Conservation (phyloP, 192 early-diverging fungal genomes). For the Coemansia sp. region DNA sequence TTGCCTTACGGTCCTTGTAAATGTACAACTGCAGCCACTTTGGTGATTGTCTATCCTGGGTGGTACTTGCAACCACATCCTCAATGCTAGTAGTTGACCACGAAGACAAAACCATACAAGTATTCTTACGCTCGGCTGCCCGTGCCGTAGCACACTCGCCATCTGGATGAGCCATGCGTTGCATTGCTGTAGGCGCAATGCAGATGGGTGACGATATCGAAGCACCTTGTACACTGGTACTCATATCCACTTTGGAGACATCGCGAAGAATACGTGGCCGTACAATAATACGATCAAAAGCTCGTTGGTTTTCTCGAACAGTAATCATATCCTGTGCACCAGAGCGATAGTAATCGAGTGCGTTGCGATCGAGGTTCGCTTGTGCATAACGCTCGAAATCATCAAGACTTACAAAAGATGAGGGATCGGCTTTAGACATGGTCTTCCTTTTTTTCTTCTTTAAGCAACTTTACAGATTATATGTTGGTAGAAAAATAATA, state of each 20-base stretch:
- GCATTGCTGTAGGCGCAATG: slow-evolving; percentile 79
- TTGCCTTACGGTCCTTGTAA: slow-evolving; percentile 66
- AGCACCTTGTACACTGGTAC: slow-evolving; percentile 59
- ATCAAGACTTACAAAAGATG: slow-evolving; percentile 39
- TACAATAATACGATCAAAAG: slow-evolving; percentile 47
- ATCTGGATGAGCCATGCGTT: slow-evolving; percentile 65
- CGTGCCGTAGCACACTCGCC: slow-evolving; percentile 65
- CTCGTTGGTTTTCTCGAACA: slow-evolving; percentile 43
- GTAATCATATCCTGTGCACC: slow-evolving; percentile 57
- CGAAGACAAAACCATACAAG: slow-evolving; percentile 59
- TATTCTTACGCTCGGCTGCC: slow-evolving; percentile 37
- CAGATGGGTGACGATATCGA: slow-evolving; percentile 65
- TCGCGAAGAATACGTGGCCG: slow-evolving; percentile 70
- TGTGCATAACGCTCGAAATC: slow-evolving; percentile 48
- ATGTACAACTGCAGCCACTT: slow-evolving; percentile 81
- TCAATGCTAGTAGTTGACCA: slow-evolving; percentile 66
- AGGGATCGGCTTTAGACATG: slow-evolving; percentile 1
- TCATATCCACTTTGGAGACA: slow-evolving; percentile 61
- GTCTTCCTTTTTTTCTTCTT: slow-evolving; percentile 1
- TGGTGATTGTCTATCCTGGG: slow-evolving; percentile 9
- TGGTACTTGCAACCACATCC: slow-evolving; percentile 53
- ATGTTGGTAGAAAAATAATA: neutral
- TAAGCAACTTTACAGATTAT: no score
- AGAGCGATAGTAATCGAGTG: slow-evolving; percentile 55
- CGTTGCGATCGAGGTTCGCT: slow-evolving; percentile 35